Evolutionary conservation across 2,329 filamentous ascomycete genomes (phyloP), one percentile per base, ranked within the genome.

Genomic region (Stachybotrys echinatus): DNA sequence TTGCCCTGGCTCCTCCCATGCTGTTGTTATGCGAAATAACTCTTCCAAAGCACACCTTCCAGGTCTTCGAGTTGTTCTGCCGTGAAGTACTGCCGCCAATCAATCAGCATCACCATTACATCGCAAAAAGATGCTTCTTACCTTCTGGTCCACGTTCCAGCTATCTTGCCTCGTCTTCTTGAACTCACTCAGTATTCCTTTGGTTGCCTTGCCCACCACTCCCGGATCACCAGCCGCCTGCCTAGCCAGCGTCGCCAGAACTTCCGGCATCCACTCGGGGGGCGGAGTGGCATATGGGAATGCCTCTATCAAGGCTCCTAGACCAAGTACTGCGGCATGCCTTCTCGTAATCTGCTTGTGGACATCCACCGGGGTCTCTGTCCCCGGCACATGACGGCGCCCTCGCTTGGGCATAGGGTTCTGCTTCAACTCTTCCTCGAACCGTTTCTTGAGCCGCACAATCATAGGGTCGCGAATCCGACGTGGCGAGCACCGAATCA

Each of bases 161-260:
- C 92, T 99, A 75, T 99, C 94, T 69, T 99, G 94, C 66, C 94
- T 85, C 43, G 94, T 99, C 81, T 99, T 99, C 76, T 99, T 99
- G 77, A 99, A 99, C 63, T 99, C 95, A 53, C 91, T 91, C 56
- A 99, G 74, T 34, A 96, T 92, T 18, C 80, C 81, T 79, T 99
- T 99, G 12, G 95, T 95, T 52, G 92, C 94, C 71, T 95, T 96
- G 3, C 94, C 94, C 49, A 99, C 92, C 51, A 95, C 86, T 1
- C 94, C 94, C 0, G 90, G 84, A 62, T 99, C 94, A 44, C 83
- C 89, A 1, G 92, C 91, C 10, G 95, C 92, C 57, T 87, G 85
- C 34, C 87, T 83, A 6, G 92, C 95, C 55, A 99, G 71, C 12
- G 86, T 87, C 12, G 92, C 91, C 48, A 99, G 73, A 22, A 96